A percentile compares a stretch with the other conserved stretches of the same genome.
These are phyloP conservation scores for Perkinsela sp. DNA, from an alignment of 208 protist genomes.

Conservation along the genomic window DNA sequence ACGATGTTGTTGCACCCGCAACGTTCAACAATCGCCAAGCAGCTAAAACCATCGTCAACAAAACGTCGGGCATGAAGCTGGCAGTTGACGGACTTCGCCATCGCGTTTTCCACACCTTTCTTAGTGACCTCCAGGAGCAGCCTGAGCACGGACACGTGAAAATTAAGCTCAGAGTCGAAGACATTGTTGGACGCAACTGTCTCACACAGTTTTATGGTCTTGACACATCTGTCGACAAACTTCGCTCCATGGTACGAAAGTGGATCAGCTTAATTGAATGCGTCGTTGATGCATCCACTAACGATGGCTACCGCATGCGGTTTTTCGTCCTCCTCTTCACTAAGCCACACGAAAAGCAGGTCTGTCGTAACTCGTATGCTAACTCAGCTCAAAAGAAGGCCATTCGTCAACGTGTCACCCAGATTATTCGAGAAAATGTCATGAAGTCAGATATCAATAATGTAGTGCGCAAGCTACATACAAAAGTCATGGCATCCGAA, in stretches of 20 bases:
- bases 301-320: slow-evolving; percentile 82
- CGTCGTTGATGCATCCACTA: slow-evolving; percentile 76
- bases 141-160: slow-evolving; percentile 72
- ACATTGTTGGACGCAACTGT: slow-evolving; percentile 79
- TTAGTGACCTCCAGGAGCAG: slow-evolving; percentile 71
- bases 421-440: slow-evolving; percentile 70
- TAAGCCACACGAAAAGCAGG: slow-evolving; percentile 63
- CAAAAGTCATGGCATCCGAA: slow-evolving; percentile 72
- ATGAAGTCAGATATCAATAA: slow-evolving; percentile 60
- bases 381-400: slow-evolving; percentile 72
- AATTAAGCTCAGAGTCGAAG: slow-evolving; percentile 80
- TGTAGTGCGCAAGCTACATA: slow-evolving; percentile 75
- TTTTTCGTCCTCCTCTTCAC: slow-evolving; percentile 95
- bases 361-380: slow-evolving; percentile 88
- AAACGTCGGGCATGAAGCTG: slow-evolving; percentile 76
- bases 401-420: slow-evolving; percentile 78
- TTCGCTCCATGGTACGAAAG: slow-evolving; percentile 86
- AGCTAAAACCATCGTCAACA: slow-evolving; percentile 88
- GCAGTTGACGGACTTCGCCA: slow-evolving; percentile 78
- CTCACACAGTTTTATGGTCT: slow-evolving; percentile 96
- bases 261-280: slow-evolving; percentile 93
- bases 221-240: slow-evolving; percentile 89
- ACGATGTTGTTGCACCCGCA: slow-evolving; percentile 84
- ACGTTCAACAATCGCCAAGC: slow-evolving; percentile 78
- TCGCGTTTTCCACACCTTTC: slow-evolving; percentile 84